These are phyloP conservation scores for Russula sp. DNA, from an alignment of 768 basidiomycete genomes.

Conservation along the genomic window DNA sequence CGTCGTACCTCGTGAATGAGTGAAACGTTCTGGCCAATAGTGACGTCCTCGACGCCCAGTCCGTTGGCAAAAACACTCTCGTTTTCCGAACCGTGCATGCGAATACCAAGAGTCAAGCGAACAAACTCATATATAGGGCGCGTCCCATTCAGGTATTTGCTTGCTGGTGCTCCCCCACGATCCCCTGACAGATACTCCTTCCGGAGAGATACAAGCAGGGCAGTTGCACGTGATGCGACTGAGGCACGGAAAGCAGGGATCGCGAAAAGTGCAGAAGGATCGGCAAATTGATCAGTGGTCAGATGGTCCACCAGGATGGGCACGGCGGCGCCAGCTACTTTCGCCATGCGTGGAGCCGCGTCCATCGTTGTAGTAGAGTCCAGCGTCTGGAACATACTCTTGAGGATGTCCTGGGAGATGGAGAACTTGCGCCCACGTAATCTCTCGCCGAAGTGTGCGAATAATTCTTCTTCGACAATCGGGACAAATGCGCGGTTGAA, in stretches of 20 bases:
- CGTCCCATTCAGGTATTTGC: constrained; percentile 62
- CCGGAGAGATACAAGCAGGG: constrained; percentile 49
- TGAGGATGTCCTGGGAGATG: constrained; percentile 42
- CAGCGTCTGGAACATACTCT: constrained; percentile 50
- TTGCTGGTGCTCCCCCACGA: constrained; percentile 65
- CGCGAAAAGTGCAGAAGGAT: constrained; percentile 31
- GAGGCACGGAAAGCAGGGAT: constrained; percentile 55
- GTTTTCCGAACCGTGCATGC: constrained; percentile 80
- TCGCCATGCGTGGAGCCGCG: constrained; percentile 62
- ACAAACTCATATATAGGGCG: constrained; percentile 76
- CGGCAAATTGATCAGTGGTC: constrained; percentile 28
- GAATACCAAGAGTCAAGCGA: constrained; percentile 64
- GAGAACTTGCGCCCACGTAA: constrained; percentile 39
- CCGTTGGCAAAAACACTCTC: constrained; percentile 57
- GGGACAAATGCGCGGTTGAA: constrained; percentile 50
- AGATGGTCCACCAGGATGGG: constrained; percentile 64
- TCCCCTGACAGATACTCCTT: constrained; percentile 56
- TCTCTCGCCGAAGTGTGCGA: constrained; percentile 42
- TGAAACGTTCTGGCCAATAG: constrained; percentile 67
- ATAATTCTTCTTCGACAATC: constrained; percentile 52
- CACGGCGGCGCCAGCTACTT: constrained; percentile 61
- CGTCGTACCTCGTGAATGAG: constrained; percentile 65
- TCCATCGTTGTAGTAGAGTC: constrained; percentile 74
- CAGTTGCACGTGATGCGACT: constrained; percentile 49
- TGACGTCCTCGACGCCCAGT: constrained; percentile 62